Base-by-base conservation (phyloP, 1,284 basidiomycete species). In the Kwoniella shivajii region DNA sequence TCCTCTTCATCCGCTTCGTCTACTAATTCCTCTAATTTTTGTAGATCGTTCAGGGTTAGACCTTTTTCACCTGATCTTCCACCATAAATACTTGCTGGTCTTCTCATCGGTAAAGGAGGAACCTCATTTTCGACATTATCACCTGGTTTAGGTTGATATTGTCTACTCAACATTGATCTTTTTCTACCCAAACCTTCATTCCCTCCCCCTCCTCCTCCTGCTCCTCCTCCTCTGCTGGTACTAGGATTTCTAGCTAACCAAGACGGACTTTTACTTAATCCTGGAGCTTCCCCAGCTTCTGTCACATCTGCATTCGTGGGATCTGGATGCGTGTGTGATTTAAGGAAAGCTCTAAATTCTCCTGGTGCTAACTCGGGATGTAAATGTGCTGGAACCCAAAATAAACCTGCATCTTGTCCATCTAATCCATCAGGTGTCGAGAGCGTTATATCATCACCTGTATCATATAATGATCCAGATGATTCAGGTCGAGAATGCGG, bases 341-440 rank as follows among this genome's bases (percentile, higher is more conserved):
- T 90, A 66, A 99, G 85, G 72, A 98, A 97, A 27, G 87, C 87
- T 57, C 92, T 87, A 78, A 99, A 99, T 78, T 98, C 92, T 50
- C 87, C 87, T 10, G 96, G 96, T 1, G 94, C 95, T 72, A 99
- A 90, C 80, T 99, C 95, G 20, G 95, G 96, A 74, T 99, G 95
- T 22, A 97, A 82, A 54, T 89, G 86, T 14, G 95, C 95, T 37
- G 95, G 95, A 16, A 99, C 92, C 95, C 95, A 99, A 81, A 97
- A 98, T 59, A 97, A 85, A 11, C 68, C 68, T 5, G 63, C 62
- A 20, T 60, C 59, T 13, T 71, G 68, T 20, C 67, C 67, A 24
- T 73, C 65, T 36, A 74, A 57, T 30, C 71, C 71, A 43, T 72
- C 66, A 27, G 69, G 67, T 2, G 72, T 64, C 11, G 69, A 63